Conservation (phyloP, 2,329 filamentous ascomycete genomes). For the Aureobasidium sp. region DNA sequence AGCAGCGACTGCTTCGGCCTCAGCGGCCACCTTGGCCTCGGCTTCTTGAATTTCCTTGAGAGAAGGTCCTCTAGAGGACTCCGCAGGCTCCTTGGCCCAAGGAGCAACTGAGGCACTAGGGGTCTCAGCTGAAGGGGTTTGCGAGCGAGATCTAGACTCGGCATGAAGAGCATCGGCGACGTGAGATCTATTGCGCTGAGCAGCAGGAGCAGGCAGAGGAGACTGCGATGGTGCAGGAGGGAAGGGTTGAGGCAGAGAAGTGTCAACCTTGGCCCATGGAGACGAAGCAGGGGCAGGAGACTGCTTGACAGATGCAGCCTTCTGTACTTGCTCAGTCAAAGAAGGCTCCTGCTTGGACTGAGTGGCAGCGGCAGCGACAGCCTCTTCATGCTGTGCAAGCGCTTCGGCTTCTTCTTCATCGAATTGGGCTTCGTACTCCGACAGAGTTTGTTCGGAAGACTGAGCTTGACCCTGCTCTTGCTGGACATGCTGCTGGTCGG, state of each 20-base stretch:
- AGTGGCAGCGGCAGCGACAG: constrained; percentile 13
- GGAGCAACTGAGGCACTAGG: constrained; percentile 72
- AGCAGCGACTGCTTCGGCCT: constrained; percentile 73
- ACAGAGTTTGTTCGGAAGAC: background rate
- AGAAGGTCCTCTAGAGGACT: constrained; percentile 75
- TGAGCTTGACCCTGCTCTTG: constrained; percentile 20
- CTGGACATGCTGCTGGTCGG: constrained; percentile 20
- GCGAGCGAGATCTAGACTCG: constrained; percentile 65
- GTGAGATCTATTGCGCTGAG: constrained; percentile 76
- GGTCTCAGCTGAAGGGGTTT: constrained; percentile 63
- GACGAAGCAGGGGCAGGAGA: constrained; percentile 45
- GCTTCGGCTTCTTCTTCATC: constrained; percentile 24
- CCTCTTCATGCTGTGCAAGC: constrained; percentile 21
- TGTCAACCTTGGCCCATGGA: constrained; percentile 54
- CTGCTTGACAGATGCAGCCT: constrained; percentile 57
- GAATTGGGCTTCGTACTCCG: constrained; percentile 12
- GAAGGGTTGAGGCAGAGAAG: constrained; percentile 69
- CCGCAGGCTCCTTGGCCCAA: constrained; percentile 80
- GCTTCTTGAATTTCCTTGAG: constrained; percentile 95
- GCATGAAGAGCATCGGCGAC: constrained; percentile 66
- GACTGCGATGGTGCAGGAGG: constrained; percentile 69
- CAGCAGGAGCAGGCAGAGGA: constrained; percentile 79
- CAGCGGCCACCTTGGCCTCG: constrained; percentile 86
- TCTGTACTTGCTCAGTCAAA: constrained; percentile 77
- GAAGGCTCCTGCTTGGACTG: constrained; percentile 46